Percentiles rank a stretch among this genome's conserved stretches.
phyloP scores from a whole-genome alignment of 805 yeast genomes.

The Spathaspora arborariae region DNA sequence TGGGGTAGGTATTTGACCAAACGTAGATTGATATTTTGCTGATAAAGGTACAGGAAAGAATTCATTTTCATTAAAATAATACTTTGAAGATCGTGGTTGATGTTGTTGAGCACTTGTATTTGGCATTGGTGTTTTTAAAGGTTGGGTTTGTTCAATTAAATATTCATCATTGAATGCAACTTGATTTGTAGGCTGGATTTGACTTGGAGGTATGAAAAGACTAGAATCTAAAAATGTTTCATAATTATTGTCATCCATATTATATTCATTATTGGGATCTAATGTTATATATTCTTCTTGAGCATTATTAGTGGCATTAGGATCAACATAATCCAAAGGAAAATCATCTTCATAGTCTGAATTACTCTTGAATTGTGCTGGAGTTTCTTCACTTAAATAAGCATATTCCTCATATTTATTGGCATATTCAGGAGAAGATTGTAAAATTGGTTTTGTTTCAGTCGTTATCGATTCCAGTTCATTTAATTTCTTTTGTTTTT shows the following conservation, averaged over 20 bases:
- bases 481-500: conserved; percentile 5
- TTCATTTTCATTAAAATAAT: conserved; percentile 13
- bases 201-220: conserved; percentile 12
- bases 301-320: conserved; percentile 14
- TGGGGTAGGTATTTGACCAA: conserved; percentile 1
- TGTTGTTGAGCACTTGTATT: conserved; percentile 13
- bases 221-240: conserved; percentile 17
- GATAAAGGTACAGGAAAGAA: conserved; percentile 20
- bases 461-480: neutral
- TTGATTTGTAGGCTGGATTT: conserved; percentile 22
- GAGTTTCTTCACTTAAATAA: conserved; percentile 17
- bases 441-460: neutral
- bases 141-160: conserved; percentile 49
- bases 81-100: conserved; percentile 9
- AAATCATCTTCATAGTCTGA: conserved; percentile 57
- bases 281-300: conserved; percentile 20
- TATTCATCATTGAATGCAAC: conserved; percentile 44
- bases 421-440: conserved; percentile 14
- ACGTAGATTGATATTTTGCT: conserved; percentile 18
- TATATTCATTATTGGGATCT: conserved; percentile 14
- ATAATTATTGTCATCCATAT: conserved; percentile 16
- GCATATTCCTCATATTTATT: conserved; percentile 11
- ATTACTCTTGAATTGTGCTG: conserved; percentile 17
- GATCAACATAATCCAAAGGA: conserved; percentile 65
- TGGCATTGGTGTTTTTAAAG: conserved; percentile 36